Base-by-base conservation (phyloP, 129 eudicot genomes). In the Tanacetum coccineum region DNA sequence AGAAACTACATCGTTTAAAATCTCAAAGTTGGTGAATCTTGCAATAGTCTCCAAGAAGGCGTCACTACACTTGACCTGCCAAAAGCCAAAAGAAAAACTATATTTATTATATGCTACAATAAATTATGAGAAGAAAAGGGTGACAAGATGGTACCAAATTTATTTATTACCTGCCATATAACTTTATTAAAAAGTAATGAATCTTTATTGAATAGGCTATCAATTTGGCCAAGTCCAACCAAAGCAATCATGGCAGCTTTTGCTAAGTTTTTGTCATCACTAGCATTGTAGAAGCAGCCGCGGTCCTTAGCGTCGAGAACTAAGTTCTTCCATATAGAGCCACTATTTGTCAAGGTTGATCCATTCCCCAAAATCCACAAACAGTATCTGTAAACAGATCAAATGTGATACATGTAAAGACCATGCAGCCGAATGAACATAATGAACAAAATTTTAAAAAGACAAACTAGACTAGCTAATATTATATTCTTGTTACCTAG, bases 301-400 rank as follows among this genome's bases (percentile, higher is more conserved):
- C 93, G 80, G 1, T 30, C 63, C 70, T 81, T 83, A 9, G 97
- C 93, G 69, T 91, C 85, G 14, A 36, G 9, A 11, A 85, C 84
- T 59, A 91, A 59, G 6, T 78, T 52, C 74, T 73, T 75, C 94
- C 97, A 91, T 57, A 91, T 83, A 13, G 88, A 74, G 42, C 79
- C 76, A 63, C 97, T 85, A 9, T 71, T 75, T 6, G 48, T 4
- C 59, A 91, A 42, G 18, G 97, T 91, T 51, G 80, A 54, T 9
- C 77, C 87, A 59, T 81, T 82, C 5, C 97, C 97, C 68, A 87
- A 26, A 75, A 91, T 81, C 94, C 96, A 87, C 7, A 91, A 83
- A 74, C 90, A 87, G 44, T 78, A 51, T 82, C 97, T 91, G 65
- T 22, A 79, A 0, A 32, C 9, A 47, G 0, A 74, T 58, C 44